phyloP scores from a whole-genome alignment of 805 yeast genomes.

The Candida andamanensis region DNA sequence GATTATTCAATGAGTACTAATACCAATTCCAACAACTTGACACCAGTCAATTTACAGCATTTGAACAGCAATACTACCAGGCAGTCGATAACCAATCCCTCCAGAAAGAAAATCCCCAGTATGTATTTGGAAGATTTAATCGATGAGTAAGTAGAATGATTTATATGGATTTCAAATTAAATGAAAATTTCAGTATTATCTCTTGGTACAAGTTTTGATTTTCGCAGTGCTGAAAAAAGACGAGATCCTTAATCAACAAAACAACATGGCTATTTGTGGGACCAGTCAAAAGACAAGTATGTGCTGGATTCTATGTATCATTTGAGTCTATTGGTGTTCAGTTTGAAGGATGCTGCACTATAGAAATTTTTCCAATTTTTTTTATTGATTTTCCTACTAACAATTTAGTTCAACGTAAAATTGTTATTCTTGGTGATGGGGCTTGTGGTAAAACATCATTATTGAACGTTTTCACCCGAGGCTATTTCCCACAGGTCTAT shows the following conservation, averaged over 20 bases:
- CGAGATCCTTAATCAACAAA: neutral
- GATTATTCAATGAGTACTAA: slow-evolving; percentile 18
- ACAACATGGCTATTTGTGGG: slow-evolving; percentile 39
- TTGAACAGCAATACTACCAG: slow-evolving; percentile 3
- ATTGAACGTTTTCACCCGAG: slow-evolving; percentile 91
- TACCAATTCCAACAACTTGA: neutral
- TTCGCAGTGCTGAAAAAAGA: too few relatives aligned
- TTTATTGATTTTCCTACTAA: slow-evolving; percentile 2
- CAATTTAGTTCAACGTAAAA: slow-evolving; percentile 72
- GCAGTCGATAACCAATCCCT: slow-evolving; percentile 13
- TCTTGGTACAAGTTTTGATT: too few relatives aligned
- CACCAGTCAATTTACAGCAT: slow-evolving; percentile 8
- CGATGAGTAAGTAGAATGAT: slow-evolving; percentile 22
- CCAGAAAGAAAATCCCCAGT: slow-evolving; percentile 40
- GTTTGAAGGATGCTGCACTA: too few relatives aligned
- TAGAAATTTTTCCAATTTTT: neutral
- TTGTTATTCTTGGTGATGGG: slow-evolving; percentile 95
- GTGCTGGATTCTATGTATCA: slow-evolving; percentile 17
- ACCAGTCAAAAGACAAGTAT: slow-evolving; percentile 38
- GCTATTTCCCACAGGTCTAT: slow-evolving; percentile 96
- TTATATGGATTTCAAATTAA: too few relatives aligned
- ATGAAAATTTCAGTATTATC: too few relatives aligned
- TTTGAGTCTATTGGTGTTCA: too few relatives aligned
- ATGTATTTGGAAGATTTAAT: slow-evolving; percentile 48
- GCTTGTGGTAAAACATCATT: slow-evolving; percentile 98